These are phyloP conservation scores for Dryas alaskensis DNA, from an alignment of 306 rosid genomes.

Conservation along the genomic window DNA sequence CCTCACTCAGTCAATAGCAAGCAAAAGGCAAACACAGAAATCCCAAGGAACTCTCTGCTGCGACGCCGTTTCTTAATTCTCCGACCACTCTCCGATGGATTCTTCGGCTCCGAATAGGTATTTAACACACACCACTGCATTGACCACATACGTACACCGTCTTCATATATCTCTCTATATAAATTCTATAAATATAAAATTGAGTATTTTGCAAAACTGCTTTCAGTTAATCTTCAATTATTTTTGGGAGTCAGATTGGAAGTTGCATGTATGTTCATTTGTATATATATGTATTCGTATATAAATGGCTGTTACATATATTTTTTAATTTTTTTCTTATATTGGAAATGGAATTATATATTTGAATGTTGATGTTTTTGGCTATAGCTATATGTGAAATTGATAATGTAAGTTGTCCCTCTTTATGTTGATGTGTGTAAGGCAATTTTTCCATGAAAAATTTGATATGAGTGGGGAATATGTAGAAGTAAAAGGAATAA, in stretches of 20 bases:
- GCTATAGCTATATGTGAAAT: not conserved
- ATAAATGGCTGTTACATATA: not conserved
- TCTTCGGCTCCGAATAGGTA: slow-evolving; percentile 21
- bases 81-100: slow-evolving; percentile 30
- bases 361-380: not conserved
- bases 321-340: not conserved
- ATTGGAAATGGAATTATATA: not conserved
- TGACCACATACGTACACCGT: not conserved
- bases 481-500: not conserved
- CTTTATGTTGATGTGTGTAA: not conserved
- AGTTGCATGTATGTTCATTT: not conserved
- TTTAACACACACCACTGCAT: not conserved
- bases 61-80: slow-evolving; percentile 5
- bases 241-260: slow-evolving; percentile 7
- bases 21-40: not conserved
- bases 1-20: not conserved
- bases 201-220: not conserved
- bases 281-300: not conserved
- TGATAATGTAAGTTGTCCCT: not conserved
- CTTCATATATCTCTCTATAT: not conserved
- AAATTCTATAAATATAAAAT: not conserved
- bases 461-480: not conserved
- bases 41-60: not conserved
- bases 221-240: not conserved
- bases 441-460: not conserved